A percentile compares a stretch with the other conserved stretches of the same genome.
phyloP scores from a whole-genome alignment of 108 stramenopile species.

The Pseudonitzschia multistriata region DNA sequence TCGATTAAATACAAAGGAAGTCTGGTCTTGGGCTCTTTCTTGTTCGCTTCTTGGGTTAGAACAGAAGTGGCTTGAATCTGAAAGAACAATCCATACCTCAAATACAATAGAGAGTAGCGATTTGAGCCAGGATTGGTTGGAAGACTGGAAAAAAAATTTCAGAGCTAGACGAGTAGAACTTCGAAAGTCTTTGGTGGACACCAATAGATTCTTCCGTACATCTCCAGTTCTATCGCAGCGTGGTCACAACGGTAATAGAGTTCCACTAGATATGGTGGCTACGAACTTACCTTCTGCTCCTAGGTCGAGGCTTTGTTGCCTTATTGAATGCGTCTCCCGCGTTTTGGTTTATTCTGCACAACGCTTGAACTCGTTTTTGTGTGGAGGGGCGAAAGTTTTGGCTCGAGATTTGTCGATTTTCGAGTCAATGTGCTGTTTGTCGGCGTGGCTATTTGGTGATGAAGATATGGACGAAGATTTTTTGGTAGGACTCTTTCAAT shows the following conservation, averaged over 20 bases:
- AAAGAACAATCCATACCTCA: constrained; percentile 3
- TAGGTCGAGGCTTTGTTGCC: constrained; percentile 22
- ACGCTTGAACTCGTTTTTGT: constrained; percentile 2
- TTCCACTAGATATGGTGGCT: constrained; percentile 24
- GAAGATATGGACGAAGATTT: constrained; percentile 18
- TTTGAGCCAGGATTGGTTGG: background rate
- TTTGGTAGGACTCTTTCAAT: constrained; percentile 23
- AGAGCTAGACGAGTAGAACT: constrained; percentile 13
- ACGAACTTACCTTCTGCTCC: constrained; percentile 35
- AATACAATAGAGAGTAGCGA: background rate
- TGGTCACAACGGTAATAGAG: background rate
- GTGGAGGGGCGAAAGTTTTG: background rate
- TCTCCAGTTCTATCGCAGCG: background rate
- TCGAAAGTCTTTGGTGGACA: background rate
- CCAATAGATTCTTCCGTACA: constrained; percentile 9
- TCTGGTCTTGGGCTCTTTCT: constrained; percentile 37
- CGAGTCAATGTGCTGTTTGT: constrained; percentile 24
- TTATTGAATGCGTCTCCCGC: constrained; percentile 19
- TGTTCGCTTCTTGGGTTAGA: constrained; percentile 29
- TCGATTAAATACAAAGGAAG: constrained; percentile 18
- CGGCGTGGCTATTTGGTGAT: constrained; percentile 22
- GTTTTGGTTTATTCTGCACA: constrained; percentile 13
- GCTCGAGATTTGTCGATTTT: background rate
- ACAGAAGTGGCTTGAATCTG: constrained; percentile 34
- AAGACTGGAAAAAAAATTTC: constrained; percentile 8